Base-by-base conservation (phyloP, 768 basidiomycete genomes). In the Tylopilus felleus region DNA sequence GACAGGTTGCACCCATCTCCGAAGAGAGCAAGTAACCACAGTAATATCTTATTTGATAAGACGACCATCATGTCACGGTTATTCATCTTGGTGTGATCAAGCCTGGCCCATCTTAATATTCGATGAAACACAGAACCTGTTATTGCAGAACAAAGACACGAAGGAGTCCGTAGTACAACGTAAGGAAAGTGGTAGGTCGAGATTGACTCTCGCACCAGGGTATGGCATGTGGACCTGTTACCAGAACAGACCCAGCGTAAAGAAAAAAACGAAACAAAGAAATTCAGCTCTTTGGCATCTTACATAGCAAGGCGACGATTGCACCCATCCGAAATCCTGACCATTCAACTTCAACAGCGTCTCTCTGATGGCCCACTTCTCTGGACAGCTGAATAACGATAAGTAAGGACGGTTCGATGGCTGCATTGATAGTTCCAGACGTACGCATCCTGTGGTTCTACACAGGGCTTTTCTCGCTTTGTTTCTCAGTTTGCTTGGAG, bases 401-500 rank as follows among this genome's bases (percentile, higher is more conserved):
- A 9, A 44, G 17, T 4, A 33, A 23, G 3, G 10, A 16, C 9
- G 8, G 6, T 33, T 10, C 7, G 14, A 23, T 7, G 8, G 51
- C n/a, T 4, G 23, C 16, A 7, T 28, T 12, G 21, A 33, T 39
- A 8, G 6, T 9, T 19, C 12, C 6, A n/a, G 41, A 36, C 16
- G n/a, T 41, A 35, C 19, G 17, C 5, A 13, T 5, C 5, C 6
- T 19, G 27, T 25, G 10, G 9, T 25, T 39, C n/a, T 12, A 63
- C 19, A 58, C 63, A 1, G 49, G 35, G 27, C 35, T 55, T 35
- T 40, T 44, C 14, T 58, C 60, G 0, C 48, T 36, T 13, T 33
- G 41, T 51, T 43, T 57, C 10, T 55, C 55, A 25, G 46, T 31
- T 17, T 47, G 40, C 3, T 55, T 48, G 25, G 60, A 62, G 21